phyloP scores from a whole-genome alignment of 345 rosid genomes.

The Hevea brasiliensis region DNA sequence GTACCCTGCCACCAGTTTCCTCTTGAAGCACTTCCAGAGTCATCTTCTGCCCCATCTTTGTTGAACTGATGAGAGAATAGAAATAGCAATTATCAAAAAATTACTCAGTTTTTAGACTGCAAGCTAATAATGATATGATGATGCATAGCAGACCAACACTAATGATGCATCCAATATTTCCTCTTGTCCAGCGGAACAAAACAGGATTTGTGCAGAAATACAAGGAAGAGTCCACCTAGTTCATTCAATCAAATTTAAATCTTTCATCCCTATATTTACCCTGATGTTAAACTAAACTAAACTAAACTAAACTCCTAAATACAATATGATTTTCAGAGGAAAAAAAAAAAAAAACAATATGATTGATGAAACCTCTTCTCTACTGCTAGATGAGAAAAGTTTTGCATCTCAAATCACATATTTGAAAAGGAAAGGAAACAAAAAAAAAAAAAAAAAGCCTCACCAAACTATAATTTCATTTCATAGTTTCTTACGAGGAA shows the following conservation, averaged over 20 bases:
- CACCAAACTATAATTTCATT: not conserved
- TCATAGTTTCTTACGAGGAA: not conserved
- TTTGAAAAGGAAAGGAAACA: not conserved
- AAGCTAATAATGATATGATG: not conserved
- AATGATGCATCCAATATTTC: not conserved
- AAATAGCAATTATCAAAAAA: not conserved
- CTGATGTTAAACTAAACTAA: too few relatives aligned
- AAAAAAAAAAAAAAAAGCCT: too few relatives aligned
- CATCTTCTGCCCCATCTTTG: constrained; percentile 73
- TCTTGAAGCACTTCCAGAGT: constrained; percentile 72
- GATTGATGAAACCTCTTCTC: too few relatives aligned
- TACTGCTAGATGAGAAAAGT: too few relatives aligned
- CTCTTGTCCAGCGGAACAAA: not conserved
- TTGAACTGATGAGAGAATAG: constrained; percentile 39
- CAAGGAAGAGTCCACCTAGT: not conserved
- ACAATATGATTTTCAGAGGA: too few relatives aligned
- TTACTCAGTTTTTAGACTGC: not conserved
- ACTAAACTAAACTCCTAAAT: too few relatives aligned
- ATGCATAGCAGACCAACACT: not conserved
- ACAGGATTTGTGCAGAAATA: not conserved
- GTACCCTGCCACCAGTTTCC: constrained; percentile 99
- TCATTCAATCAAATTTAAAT: too few relatives aligned
- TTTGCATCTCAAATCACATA: not conserved
- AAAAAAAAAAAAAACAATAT: too few relatives aligned
- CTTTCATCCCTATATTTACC: too few relatives aligned